phyloP scores from a whole-genome alignment of 176 grass and related monocot species.

The Hsuehochloa calcarea region DNA sequence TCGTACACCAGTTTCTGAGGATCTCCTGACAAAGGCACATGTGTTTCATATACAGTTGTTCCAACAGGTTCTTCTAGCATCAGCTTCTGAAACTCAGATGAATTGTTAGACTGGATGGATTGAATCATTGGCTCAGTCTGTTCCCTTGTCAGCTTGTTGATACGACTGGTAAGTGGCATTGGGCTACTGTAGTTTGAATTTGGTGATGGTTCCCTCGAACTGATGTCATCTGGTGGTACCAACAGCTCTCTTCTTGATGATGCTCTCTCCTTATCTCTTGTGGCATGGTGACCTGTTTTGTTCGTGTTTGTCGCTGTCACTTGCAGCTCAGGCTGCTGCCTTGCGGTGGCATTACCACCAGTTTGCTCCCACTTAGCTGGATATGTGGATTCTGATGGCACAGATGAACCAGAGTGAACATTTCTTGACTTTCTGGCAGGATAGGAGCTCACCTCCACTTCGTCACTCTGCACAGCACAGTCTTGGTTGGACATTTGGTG shows the following conservation, averaged over 20 bases:
- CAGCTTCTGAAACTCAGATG: background rate
- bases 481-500: background rate
- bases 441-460: background rate
- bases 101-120: conserved; percentile 18
- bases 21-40: background rate
- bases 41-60: conserved; percentile 2
- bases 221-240: conserved; percentile 7
- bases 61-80: background rate
- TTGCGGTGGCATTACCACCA: background rate
- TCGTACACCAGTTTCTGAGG: background rate
- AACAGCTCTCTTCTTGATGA: background rate
- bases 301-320: background rate
- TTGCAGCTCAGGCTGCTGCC: background rate
- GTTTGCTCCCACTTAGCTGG: background rate
- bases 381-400: conserved; percentile 37
- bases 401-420: conserved; percentile 26
- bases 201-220: background rate
- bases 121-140: background rate
- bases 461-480: background rate
- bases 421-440: background rate
- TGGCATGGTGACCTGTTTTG: background rate
- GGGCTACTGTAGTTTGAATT: conserved; percentile 6
- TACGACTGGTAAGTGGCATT: background rate
- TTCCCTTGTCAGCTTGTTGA: background rate
- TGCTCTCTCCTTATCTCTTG: background rate